Evolutionary conservation across 805 yeast species (phyloP).

Genomic region (Candida khao-thaluensis): DNA sequence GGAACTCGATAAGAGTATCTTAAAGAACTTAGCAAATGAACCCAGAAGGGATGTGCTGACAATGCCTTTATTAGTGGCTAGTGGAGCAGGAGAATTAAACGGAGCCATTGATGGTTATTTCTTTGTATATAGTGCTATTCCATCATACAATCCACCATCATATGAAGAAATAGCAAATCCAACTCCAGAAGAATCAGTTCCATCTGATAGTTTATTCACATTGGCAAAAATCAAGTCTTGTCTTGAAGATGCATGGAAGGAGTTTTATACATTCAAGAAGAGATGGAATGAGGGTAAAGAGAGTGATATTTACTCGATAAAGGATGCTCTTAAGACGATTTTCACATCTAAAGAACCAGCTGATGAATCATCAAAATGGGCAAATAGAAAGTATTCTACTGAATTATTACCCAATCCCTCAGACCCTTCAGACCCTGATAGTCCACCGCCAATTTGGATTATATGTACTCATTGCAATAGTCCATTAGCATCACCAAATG

Average conservation of each 20-base stretch:
- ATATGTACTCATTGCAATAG: slow-evolving; percentile 63
- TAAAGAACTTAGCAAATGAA: slow-evolving; percentile 61
- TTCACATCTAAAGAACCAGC: slow-evolving; percentile 46
- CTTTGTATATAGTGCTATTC: slow-evolving; percentile 67
- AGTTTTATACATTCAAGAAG: slow-evolving; percentile 52
- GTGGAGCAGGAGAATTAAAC: slow-evolving; percentile 76
- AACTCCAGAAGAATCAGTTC: background rate
- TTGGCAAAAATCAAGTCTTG: slow-evolving; percentile 47
- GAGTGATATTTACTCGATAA: slow-evolving; percentile 61
- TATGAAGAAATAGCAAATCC: slow-evolving; percentile 37
- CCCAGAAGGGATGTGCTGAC: slow-evolving; percentile 63
- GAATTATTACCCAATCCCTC: slow-evolving; percentile 24
- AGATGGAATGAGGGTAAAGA: slow-evolving; percentile 66
- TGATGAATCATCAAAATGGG: slow-evolving; percentile 23
- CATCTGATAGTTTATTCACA: slow-evolving; percentile 9
- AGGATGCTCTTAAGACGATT: slow-evolving; percentile 54
- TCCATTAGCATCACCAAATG: slow-evolving; percentile 56
- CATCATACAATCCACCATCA: slow-evolving; percentile 58
- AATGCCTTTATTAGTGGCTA: slow-evolving; percentile 68
- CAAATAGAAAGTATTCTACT: slow-evolving; percentile 21
- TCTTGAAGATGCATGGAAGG: slow-evolving; percentile 72
- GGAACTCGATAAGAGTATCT: slow-evolving; percentile 55
- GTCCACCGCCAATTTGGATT: slow-evolving; percentile 64
- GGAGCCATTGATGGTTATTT: slow-evolving; percentile 76
- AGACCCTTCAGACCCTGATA: slow-evolving; percentile 35